phyloP scores from a whole-genome alignment of 257 asterid genomes.

The Nyctanthes arbortristis region DNA sequence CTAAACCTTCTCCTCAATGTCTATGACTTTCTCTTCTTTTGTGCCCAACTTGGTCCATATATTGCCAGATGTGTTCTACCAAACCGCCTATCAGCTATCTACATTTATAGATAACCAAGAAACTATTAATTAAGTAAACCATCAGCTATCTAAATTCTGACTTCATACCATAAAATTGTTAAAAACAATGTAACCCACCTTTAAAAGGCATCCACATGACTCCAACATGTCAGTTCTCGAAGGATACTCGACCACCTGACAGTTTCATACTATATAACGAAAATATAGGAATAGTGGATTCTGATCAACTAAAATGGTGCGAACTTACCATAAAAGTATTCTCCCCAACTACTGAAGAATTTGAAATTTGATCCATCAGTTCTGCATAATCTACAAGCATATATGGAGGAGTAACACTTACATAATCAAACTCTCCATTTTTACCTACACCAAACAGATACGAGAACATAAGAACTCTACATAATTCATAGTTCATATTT shows the following conservation, averaged over 20 bases:
- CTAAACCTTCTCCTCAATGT: constrained; percentile 2
- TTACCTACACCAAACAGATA: constrained; percentile 49
- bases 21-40: constrained; percentile 56
- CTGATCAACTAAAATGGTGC: background rate
- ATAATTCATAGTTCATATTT: background rate
- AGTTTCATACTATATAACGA: constrained; percentile 14
- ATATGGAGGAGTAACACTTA: constrained; percentile 96
- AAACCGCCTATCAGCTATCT: constrained; percentile 96
- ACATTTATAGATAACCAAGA: constrained; percentile 20
- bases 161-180: background rate
- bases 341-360: constrained; percentile 75
- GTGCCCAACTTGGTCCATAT: constrained; percentile 97
- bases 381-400: constrained; percentile 76
- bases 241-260: constrained; percentile 90
- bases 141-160: background rate
- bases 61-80: constrained; percentile 94
- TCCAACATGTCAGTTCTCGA: constrained; percentile 80
- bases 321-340: constrained; percentile 79
- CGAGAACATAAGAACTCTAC: constrained; percentile 20
- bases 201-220: constrained; percentile 69
- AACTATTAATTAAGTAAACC: background rate
- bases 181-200: constrained; percentile 45
- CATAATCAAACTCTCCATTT: constrained; percentile 66
- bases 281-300: constrained; percentile 3
- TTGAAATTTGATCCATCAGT: constrained; percentile 77